Percentiles rank a stretch among this genome's conserved stretches.
Conservation (phyloP, 164 flowering plant genomes). For the Pachysandra terminalis region DNA sequence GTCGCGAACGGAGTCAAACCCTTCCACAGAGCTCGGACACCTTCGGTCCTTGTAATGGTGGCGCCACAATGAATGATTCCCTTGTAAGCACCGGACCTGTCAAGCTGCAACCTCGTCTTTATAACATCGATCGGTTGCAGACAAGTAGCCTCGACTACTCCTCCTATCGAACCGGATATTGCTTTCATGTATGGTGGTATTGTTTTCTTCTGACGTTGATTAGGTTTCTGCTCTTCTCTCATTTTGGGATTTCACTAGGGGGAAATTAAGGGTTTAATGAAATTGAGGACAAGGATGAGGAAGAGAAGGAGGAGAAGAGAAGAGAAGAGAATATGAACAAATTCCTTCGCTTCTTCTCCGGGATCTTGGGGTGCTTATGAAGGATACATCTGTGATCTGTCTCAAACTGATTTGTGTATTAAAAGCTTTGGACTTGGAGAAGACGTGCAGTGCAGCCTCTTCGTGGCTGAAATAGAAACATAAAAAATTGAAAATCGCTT, state of each 20-base stretch:
- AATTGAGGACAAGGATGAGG: too few species aligned
- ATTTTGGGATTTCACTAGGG: not conserved
- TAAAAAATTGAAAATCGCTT: too few species aligned
- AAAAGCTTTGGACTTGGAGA: too few species aligned
- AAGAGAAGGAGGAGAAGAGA: too few species aligned
- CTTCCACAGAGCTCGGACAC: constrained; percentile 94
- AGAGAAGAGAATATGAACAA: too few species aligned
- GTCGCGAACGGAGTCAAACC: constrained; percentile 96
- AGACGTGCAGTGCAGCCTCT: too few species aligned
- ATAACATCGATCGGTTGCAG: constrained; percentile 97
- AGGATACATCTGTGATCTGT: too few species aligned
- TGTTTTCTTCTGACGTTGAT: constrained; percentile 12
- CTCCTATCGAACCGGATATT: constrained; percentile 87
- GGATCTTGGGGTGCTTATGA: too few species aligned
- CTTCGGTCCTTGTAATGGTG: constrained; percentile 58
- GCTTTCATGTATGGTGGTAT: constrained; percentile 93
- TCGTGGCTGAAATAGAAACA: too few species aligned
- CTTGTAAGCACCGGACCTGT: constrained; percentile 58
- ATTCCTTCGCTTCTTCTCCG: too few species aligned
- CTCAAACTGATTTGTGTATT: too few species aligned
- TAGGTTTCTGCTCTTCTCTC: constrained; percentile 11
- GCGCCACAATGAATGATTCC: constrained; percentile 90
- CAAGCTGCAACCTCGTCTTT: constrained; percentile 93
- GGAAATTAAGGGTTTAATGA: too few species aligned
- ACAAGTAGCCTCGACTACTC: constrained; percentile 79